Evolutionary conservation across 495 filamentous ascomycete genomes (phyloP), one percentile per base, ranked within the genome.

Genomic region (Xylaria acuta): DNA sequence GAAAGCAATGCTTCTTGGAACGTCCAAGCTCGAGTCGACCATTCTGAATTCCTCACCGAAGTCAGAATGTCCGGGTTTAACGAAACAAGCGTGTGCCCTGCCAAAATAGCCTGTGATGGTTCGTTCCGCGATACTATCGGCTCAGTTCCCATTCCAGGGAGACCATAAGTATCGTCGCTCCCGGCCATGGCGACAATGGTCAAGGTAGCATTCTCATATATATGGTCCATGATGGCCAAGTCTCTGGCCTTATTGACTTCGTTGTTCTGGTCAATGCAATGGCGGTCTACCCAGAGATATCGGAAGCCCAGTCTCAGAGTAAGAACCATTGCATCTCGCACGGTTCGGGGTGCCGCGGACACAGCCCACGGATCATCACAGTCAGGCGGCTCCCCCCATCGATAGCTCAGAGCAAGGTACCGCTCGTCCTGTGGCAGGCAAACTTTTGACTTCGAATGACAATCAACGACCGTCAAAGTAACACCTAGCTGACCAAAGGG

Each of bases 101-200:
- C 58, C 20, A 60, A 14, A 60, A 8, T 14, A 7, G 58, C 58
- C 34, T 38, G 34, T n/a, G 58, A 38, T 38, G 58, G 58, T 22
- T 60, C 58, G 9, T 60, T 60, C 18, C 34, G 32, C 4, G 34
- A 38, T 60, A 60, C 58, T 22, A 60, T 27, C 8, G 22, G 27
- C 41, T 51, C 72, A 1, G 16, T 25, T n/a, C 54, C 64, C 16
- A 80, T 68, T 1, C 79, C 81, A 5, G 81, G 78, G 0, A 83
- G 64, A 0, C 79, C 79, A 20, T 76, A 74, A 25, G 49, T 58
- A 20, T 72, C 49, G 34, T 74, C 78, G 1, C 74, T 58, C n/a
- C 81, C 79, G 34, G 72, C 74, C 25, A 78, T 80, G 34, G 75
- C 79, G 22, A 83, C 64, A n/a, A 82, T 76, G n/a, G 80, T 82